Evolutionary conservation across 495 filamentous ascomycete species (phyloP).

Genomic region (Xylaria longipes): DNA sequence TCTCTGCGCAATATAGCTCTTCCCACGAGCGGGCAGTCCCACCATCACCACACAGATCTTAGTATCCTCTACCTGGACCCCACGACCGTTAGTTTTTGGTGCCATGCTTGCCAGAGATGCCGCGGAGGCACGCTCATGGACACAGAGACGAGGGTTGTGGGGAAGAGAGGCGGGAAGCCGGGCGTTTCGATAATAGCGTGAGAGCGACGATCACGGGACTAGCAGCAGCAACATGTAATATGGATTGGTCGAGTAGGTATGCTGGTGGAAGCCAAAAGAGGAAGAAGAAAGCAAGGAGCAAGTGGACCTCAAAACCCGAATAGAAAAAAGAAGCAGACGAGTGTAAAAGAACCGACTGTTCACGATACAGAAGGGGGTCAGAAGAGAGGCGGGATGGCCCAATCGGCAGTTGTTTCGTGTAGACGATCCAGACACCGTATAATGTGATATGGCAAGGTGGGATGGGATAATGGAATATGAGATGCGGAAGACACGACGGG

Average conservation of each 20-base stretch:
- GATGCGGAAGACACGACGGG: conserved; percentile 16
- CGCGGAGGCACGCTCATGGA: conserved; percentile 16
- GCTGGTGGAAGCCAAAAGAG: conserved; percentile 4
- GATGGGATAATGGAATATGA: conserved; percentile 10
- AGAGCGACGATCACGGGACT: conserved; percentile 6
- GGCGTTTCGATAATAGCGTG: conserved; percentile 3
- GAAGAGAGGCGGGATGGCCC: conserved; percentile 3
- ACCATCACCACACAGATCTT: conserved; percentile 99
- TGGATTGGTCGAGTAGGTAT: conserved; percentile 11
- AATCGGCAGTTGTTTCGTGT: conserved; percentile 18
- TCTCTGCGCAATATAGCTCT: conserved; percentile 96
- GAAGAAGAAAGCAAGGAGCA: conserved; percentile 8
- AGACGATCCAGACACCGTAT: neutral
- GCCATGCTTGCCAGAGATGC: conserved; percentile 44
- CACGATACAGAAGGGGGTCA: neutral
- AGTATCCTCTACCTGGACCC: conserved; percentile 84
- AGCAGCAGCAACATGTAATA: neutral
- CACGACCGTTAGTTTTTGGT: conserved; percentile 54
- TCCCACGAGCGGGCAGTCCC: conserved; percentile 90
- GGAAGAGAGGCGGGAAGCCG: conserved; percentile 6
- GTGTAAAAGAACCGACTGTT: neutral
- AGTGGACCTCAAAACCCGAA: neutral
- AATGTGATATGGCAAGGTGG: conserved; percentile 1
- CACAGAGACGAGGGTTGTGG: neutral
- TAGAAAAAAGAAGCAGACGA: conserved; percentile 3